Evolutionary conservation across 2,329 filamentous ascomycete genomes (phyloP), one percentile per base, ranked within the genome.

Genomic region (Diplodia sapinea): DNA sequence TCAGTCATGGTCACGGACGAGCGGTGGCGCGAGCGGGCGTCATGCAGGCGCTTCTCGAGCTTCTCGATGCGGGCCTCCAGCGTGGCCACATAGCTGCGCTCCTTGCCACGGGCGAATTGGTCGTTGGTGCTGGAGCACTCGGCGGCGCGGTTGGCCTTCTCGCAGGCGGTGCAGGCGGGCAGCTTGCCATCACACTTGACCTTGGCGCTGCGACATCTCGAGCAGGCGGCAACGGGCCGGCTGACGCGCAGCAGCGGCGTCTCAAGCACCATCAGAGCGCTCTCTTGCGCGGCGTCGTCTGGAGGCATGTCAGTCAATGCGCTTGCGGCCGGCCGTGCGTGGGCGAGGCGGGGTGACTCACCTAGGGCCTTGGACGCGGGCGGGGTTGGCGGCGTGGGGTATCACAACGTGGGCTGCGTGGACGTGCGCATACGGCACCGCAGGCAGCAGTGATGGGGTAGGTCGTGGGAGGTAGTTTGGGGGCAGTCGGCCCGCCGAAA

Each of bases 111-210:
- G 0, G 94, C 94, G 79, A 97, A 98, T 77, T 97, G 93, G 76
- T 98, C 94, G 74, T 96, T 97, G 8, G 93, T 94, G 67, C 93
- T 93, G 7, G 93, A 97, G 78, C 95, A 99, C 76, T 96, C 93
- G 69, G 85, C 89, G 66, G 91, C 89, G 70, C 93, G 90, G 36
- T 94, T 93, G 15, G 93, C 92, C 80, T 93, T 94, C 79, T 97
- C 94, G 76, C 95, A 98, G 20, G 94, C 94, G 8, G 93, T 96
- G 77, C 95, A 99, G 8, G 94, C 93, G 12, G 95, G 95, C 47
- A 98, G 83, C 79, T 97, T 97, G 70, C 95, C 94, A 81, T 98
- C 95, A 75, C 95, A 99, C 88, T 96, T 97, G 77, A 98, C 93
- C 82, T 99, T 99, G 65, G 94, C 94, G 69, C 90, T 88, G 69